A percentile compares a stretch with the other conserved stretches of the same genome.
Evolutionary conservation across 2,329 filamentous ascomycete genomes (phyloP).

Genomic region (Aspergillus sp.): DNA sequence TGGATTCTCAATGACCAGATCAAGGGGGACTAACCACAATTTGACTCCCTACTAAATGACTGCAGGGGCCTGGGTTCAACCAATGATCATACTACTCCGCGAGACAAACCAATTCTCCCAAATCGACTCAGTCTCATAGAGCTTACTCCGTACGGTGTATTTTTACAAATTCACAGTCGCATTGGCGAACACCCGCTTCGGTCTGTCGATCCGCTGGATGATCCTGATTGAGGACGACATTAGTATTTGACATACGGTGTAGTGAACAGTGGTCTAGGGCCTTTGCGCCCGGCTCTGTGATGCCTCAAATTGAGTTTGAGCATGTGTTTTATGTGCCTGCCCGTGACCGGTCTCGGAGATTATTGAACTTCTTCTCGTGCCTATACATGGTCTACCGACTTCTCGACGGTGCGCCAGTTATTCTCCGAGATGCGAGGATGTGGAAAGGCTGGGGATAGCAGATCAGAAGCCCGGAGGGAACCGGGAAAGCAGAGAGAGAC

Average conservation of each 20-base stretch:
- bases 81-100: neutral
- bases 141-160: neutral
- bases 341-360: neutral
- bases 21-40: neutral
- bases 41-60: neutral
- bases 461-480: neutral
- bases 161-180: neutral
- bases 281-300: neutral
- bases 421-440: neutral
- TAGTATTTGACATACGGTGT: neutral
- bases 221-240: neutral
- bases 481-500: neutral
- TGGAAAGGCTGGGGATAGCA: neutral
- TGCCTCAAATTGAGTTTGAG: neutral
- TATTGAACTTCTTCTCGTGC: neutral
- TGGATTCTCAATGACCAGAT: neutral
- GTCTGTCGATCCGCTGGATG: neutral
- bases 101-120: neutral
- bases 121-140: neutral
- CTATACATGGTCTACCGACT: neutral
- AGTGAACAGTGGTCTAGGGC: no score
- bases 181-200: neutral
- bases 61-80: neutral
- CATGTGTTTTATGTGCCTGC: neutral
- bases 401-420: neutral